Base-by-base conservation (phyloP, 139 green algal species). In the Chlorella sorokiniana region DNA sequence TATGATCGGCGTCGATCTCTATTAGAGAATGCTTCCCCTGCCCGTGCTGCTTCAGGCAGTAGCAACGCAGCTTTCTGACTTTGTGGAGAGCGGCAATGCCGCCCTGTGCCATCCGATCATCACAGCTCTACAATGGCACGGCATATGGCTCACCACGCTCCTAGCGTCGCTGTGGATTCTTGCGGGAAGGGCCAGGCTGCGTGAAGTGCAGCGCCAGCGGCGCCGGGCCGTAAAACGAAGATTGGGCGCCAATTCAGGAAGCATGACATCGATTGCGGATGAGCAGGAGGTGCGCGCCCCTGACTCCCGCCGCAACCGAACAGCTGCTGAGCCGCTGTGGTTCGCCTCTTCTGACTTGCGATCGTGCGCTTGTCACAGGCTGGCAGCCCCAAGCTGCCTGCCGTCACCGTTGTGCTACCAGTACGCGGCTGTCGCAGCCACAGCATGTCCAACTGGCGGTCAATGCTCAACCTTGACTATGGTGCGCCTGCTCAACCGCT, bases 331-430 rank as follows among this genome's bases (percentile, higher is more conserved):
- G 68, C 40, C 5, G 16, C 27, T 3, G 41, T 44, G 23, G 27
- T 29, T 18, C 38, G 72, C 48, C 35, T 18, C 45, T 35, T 27
- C 31, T 0, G 0, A 41, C 14, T 44, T 45, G 18, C 65, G 65
- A 16, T 62, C 51, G 20, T 22, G 29, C 52, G 4, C 52, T 22
- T 59, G 25, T 79, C 16, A 41, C 69, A 78, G 68, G 79, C 52
- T 37, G 54, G 68, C 33, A 14, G 29, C 23, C 23, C 42, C 33
- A 37, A 18, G 70, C 70, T 79, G 63, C 92, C 93, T 0, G 61
- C 63, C 1, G 83, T 96, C 18, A 82, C 86, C 2, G 84, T 96
- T 14, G 71, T 97, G 3, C 79, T 95, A 64, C 93, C 93, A 1
- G 87, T 95, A 18, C 92, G 92, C 51, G 93, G 93, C 20, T 88